phyloP scores from a whole-genome alignment of 371 early-diverging fungal genomes.

The Blakeslea trispora region DNA sequence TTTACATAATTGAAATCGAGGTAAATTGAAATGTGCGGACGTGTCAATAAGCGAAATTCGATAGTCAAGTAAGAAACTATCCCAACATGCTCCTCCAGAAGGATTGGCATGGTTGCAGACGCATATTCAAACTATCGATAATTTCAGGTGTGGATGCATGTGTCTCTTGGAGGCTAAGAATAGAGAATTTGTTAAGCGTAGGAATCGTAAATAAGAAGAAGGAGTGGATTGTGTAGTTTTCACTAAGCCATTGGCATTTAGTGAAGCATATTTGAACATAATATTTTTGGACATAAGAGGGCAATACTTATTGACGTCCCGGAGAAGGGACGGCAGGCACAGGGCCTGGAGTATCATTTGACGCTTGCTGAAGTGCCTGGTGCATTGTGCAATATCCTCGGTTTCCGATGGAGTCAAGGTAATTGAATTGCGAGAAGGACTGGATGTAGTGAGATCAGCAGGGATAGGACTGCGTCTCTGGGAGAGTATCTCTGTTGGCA shows the following conservation, averaged over 20 bases:
- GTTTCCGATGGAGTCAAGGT: too few species aligned
- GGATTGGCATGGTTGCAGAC: not conserved
- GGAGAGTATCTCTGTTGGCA: too few species aligned
- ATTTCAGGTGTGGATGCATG: constrained; percentile 1
- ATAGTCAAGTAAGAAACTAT: not conserved
- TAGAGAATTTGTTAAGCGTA: not conserved
- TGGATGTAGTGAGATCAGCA: too few species aligned
- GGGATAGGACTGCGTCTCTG: too few species aligned
- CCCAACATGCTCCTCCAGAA: not conserved
- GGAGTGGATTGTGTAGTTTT: not conserved
- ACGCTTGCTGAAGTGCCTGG: not conserved
- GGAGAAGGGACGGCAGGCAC: not conserved
- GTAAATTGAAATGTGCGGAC: not conserved
- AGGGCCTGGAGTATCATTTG: not conserved
- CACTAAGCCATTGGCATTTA: not conserved
- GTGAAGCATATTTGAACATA: not conserved
- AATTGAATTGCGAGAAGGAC: too few species aligned
- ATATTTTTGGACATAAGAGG: not conserved
- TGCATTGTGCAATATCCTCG: not conserved
- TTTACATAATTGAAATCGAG: constrained; percentile 5
- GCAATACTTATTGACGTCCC: not conserved
- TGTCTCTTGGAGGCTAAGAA: constrained; percentile 9
- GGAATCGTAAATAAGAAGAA: not conserved
- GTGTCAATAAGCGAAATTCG: constrained; percentile 1
- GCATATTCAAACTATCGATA: not conserved